Evolutionary conservation across 2,329 filamentous ascomycete genomes (phyloP), one percentile per base, ranked within the genome.

Genomic region (Lanzia echinophila): DNA sequence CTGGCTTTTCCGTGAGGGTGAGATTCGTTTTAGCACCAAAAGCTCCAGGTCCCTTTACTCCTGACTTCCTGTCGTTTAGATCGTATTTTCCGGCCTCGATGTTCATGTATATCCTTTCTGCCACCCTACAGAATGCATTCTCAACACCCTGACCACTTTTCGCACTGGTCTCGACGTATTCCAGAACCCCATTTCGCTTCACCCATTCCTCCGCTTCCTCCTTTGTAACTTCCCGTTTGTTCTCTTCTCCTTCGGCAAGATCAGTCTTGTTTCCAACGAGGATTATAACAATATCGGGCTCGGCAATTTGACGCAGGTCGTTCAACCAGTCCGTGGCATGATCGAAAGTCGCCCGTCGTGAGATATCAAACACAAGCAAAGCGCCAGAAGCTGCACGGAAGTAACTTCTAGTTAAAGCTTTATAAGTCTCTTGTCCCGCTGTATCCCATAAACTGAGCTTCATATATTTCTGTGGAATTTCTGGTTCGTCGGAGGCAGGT

Each of bases 91-190:
- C 94, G 1, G 89, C 89, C 74, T 96, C 90, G 58, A 99, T 96
- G 66, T 97, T 97, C 69, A 92, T 84, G 68, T 95, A 95, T 74
- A 99, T 97, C 70, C 91, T 79, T 75, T 96, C 90, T 19, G 94
- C 90, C 13, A 97, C 91, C 66, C 94, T 84, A 67, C 95, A 79
- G 66, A 99, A 99, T 2, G 94, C 94, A 62, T 84, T 81, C 70
- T 99, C 94, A 34, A 99, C 94, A 48, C 90, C 90, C 68, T 95
- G 90, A 50, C 94, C 94, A 58, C 86, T 95, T 77, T 97, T 99
- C 47, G 94, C 94, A 61, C 86, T 91, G 38, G 94, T 99, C 75
- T 99, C 94, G 58, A 97, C 90, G 69, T 97, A 97, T 68, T 91
- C 84, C 67, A 96, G 82, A 24, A 97, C 85, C 55, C 88, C 88